Conservation (phyloP, 495 filamentous ascomycete genomes). For the Chaetomium tenue region DNA sequence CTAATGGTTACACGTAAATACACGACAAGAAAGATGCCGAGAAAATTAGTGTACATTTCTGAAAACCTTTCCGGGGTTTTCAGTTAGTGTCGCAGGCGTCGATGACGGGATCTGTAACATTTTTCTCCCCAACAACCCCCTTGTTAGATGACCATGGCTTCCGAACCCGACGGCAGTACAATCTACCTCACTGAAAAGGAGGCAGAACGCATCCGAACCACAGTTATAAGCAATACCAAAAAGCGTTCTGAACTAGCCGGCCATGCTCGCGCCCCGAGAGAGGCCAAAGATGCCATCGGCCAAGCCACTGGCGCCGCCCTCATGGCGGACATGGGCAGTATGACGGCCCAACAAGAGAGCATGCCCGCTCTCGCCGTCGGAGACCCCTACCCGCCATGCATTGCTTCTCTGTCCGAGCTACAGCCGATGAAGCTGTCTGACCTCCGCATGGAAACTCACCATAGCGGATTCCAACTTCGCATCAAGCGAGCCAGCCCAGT, state of each 20-base stretch:
- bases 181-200: conserved; percentile 10
- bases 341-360: neutral
- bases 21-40: too few species aligned
- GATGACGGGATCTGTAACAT: too few species aligned
- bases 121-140: neutral
- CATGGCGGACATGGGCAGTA: conserved; percentile 8
- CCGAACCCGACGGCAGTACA: neutral
- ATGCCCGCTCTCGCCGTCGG: neutral
- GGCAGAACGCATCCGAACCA: conserved; percentile 5
- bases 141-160: neutral
- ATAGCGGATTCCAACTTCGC: conserved; percentile 3
- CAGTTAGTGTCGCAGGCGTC: too few species aligned
- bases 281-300: conserved; percentile 8
- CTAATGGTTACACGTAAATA: too few species aligned
- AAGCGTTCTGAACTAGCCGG: neutral
- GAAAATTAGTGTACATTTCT: too few species aligned
- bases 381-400: conserved; percentile 8
- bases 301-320: conserved; percentile 10
- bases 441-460: conserved; percentile 7
- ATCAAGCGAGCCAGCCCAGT: conserved; percentile 11
- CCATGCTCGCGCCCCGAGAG: neutral
- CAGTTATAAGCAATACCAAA: neutral
- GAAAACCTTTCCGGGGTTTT: too few species aligned
- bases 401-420: neutral
- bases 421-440: conserved; percentile 12